These are phyloP conservation scores for Yamadazyma laniorum DNA, from an alignment of 805 yeast genomes.

Conservation along the genomic window DNA sequence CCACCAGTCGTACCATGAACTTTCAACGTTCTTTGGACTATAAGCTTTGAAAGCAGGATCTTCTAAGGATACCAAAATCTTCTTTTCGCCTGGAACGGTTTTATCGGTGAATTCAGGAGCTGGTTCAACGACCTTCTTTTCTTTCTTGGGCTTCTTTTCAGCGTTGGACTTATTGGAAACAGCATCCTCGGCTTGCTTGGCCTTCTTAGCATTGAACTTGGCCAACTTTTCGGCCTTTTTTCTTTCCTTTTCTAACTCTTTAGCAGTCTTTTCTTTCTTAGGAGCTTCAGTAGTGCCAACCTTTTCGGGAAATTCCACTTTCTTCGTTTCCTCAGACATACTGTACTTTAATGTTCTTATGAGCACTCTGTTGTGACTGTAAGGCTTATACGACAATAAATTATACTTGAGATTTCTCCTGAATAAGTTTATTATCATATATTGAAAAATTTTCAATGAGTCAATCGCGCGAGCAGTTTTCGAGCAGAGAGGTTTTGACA, in stretches of 20 bases:
- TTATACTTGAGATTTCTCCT: slow-evolving; percentile 9
- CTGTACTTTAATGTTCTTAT: not conserved
- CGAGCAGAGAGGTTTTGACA: too few species aligned
- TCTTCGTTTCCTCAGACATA: slow-evolving; percentile 9
- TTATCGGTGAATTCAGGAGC: slow-evolving; percentile 82
- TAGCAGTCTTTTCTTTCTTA: slow-evolving; percentile 61
- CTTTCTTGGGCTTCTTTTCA: slow-evolving; percentile 62
- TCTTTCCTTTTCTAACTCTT: slow-evolving; percentile 81
- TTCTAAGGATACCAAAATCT: slow-evolving; percentile 78
- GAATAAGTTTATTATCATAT: slow-evolving; percentile 13
- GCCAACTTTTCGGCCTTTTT: slow-evolving; percentile 86
- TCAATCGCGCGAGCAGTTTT: slow-evolving; percentile 2
- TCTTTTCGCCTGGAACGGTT: slow-evolving; percentile 89
- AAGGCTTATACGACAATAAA: slow-evolving; percentile 8
- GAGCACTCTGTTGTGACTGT: slow-evolving; percentile 1
- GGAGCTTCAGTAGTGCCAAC: slow-evolving; percentile 14
- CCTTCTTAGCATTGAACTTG: slow-evolving; percentile 82
- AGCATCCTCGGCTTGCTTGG: slow-evolving; percentile 49
- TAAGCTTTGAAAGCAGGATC: slow-evolving; percentile 94
- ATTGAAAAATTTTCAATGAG: slow-evolving; percentile 10
- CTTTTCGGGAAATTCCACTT: not conserved
- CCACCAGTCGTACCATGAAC: slow-evolving; percentile 99
- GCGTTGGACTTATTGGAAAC: slow-evolving; percentile 40
- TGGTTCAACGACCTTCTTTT: slow-evolving; percentile 66
- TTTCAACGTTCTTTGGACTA: slow-evolving; percentile 88